Percentiles rank a stretch among this genome's conserved stretches.
phyloP scores from a whole-genome alignment of 176 grass and related monocot genomes.

The Paspalum notatum region DNA sequence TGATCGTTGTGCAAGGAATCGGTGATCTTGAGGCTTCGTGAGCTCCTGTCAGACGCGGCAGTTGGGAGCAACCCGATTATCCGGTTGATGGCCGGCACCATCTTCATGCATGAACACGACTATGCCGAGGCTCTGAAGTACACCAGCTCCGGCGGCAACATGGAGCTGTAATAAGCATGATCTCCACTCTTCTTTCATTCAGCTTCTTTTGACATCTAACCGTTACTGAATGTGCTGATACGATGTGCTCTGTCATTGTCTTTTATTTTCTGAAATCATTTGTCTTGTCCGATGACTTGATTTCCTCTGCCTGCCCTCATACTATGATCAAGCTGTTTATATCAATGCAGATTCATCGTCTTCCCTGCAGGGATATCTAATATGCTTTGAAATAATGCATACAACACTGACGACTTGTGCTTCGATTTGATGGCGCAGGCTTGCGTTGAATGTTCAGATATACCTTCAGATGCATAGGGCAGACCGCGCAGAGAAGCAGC shows the following conservation, averaged over 20 bases:
- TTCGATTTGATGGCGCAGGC: conserved; percentile 45
- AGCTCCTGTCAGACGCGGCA: conserved; percentile 58
- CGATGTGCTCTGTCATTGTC: too few relatives aligned
- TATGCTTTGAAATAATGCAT: background rate
- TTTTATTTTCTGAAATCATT: background rate
- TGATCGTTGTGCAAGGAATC: conserved; percentile 44
- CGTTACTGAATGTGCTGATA: too few relatives aligned
- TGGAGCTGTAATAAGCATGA: conserved; percentile 62
- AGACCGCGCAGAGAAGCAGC: conserved; percentile 79
- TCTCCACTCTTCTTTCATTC: background rate
- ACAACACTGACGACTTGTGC: background rate
- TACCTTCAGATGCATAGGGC: conserved; percentile 72
- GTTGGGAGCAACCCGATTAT: conserved; percentile 59
- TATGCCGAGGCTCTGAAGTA: conserved; percentile 70
- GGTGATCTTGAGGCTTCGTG: conserved; percentile 55
- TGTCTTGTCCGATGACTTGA: background rate
- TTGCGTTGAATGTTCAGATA: conserved; percentile 75
- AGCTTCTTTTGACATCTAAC: background rate
- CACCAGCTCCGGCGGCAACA: conserved; percentile 63
- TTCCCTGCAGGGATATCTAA: too few relatives aligned
- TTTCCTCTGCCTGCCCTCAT: background rate
- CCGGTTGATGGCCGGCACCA: conserved; percentile 53
- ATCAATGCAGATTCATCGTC: background rate
- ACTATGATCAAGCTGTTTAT: background rate
- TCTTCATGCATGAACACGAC: conserved; percentile 69